phyloP scores from a whole-genome alignment of 2,329 filamentous ascomycete genomes.

The Myrmaecium sp. region DNA sequence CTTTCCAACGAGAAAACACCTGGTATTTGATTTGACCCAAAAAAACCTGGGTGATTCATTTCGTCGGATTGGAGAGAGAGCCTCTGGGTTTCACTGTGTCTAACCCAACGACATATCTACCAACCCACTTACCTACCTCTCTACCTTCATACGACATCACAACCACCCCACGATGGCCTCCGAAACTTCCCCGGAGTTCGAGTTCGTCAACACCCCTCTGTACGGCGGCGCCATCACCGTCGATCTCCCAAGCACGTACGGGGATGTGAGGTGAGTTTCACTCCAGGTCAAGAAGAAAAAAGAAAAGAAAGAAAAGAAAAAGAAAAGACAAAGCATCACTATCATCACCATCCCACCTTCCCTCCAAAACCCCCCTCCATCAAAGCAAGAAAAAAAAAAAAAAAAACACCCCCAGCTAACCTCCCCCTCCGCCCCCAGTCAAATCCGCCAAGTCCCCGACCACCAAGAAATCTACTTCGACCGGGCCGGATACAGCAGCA shows the following conservation, averaged over 20 bases:
- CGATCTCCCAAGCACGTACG: slow-evolving; percentile 50
- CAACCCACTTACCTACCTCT: too few species aligned
- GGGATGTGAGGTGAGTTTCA: slow-evolving; percentile 51
- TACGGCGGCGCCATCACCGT: slow-evolving; percentile 57
- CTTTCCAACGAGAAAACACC: too few species aligned
- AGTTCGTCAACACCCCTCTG: slow-evolving; percentile 44
- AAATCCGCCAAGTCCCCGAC: slow-evolving; percentile 59
- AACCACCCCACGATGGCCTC: too few species aligned
- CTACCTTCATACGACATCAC: too few species aligned
- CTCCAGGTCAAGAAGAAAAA: background rate
- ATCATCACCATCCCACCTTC: slow-evolving; percentile 1
- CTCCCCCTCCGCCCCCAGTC: slow-evolving; percentile 28
- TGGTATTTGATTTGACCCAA: too few species aligned
- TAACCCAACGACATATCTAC: too few species aligned
- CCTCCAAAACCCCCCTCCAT: background rate
- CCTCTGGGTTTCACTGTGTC: too few species aligned
- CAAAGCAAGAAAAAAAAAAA: background rate
- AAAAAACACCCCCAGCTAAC: slow-evolving; percentile 1
- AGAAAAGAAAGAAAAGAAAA: background rate
- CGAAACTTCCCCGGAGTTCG: too few species aligned
- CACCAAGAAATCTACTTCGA: slow-evolving; percentile 91
- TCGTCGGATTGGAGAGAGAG: too few species aligned
- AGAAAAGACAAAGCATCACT: slow-evolving; percentile 1
- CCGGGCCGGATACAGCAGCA: slow-evolving; percentile 62
- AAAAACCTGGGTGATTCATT: too few species aligned